phyloP scores from a whole-genome alignment of 805 yeast species.

The Wickerhamiella dianesei region DNA sequence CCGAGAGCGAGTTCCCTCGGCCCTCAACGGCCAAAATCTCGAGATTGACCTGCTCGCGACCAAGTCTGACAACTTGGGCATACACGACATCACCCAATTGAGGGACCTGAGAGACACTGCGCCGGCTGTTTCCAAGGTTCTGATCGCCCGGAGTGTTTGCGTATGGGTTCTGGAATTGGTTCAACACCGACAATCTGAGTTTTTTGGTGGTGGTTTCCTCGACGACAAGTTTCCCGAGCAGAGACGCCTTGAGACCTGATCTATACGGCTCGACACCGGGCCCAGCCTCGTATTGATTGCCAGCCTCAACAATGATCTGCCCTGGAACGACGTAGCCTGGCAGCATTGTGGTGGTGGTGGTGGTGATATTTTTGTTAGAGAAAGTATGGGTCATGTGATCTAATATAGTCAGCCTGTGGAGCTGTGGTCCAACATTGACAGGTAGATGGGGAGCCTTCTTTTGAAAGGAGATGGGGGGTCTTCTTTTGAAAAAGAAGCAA shows the following conservation, averaged over 20 bases:
- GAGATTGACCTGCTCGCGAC: constrained; percentile 56
- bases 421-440: too few relatives aligned
- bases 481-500: too few relatives aligned
- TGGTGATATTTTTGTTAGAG: neutral
- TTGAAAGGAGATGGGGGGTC: too few relatives aligned
- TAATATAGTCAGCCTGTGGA: too few relatives aligned
- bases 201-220: constrained; percentile 17
- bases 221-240: constrained; percentile 42
- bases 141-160: constrained; percentile 8
- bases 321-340: constrained; percentile 63
- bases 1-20: constrained; percentile 40
- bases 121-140: constrained; percentile 11
- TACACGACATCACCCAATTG: constrained; percentile 74
- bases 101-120: constrained; percentile 36
- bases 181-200: constrained; percentile 18
- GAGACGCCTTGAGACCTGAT: constrained; percentile 39
- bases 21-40: constrained; percentile 64
- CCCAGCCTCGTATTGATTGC: constrained; percentile 41
- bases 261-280: constrained; percentile 45
- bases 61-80: constrained; percentile 55
- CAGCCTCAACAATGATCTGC: constrained; percentile 51
- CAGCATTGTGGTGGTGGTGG: too few relatives aligned
- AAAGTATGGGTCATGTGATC: too few relatives aligned
- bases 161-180: constrained; percentile 18
- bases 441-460: too few relatives aligned